phyloP scores from a whole-genome alignment of 2,329 filamentous ascomycete genomes.

The Trichophyton simii region DNA sequence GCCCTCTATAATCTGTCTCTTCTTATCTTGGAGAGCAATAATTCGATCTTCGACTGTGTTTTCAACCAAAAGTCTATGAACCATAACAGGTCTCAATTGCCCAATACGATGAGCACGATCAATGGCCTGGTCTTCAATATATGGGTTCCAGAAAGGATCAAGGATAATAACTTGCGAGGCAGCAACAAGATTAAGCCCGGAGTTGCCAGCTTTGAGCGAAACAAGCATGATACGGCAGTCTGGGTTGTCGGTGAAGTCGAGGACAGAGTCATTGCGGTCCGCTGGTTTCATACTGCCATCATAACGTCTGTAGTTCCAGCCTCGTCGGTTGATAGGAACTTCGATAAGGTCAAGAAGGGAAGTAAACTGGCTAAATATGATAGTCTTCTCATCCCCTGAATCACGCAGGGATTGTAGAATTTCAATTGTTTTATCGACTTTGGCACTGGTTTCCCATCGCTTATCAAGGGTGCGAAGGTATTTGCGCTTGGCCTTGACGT shows the following conservation, averaged over 20 bases:
- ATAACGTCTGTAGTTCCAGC: constrained; percentile 54
- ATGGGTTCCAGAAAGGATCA: constrained; percentile 92
- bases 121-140: constrained; percentile 82
- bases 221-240: constrained; percentile 59
- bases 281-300: constrained; percentile 61
- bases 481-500: constrained; percentile 49
- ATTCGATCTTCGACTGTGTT: constrained; percentile 83
- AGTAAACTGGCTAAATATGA: constrained; percentile 74
- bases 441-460: constrained; percentile 61
- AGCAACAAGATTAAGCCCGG: constrained; percentile 72
- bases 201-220: constrained; percentile 68
- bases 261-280: constrained; percentile 54
- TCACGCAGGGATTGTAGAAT: constrained; percentile 43
- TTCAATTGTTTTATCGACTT: constrained; percentile 57
- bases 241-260: constrained; percentile 52
- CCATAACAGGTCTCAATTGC: constrained; percentile 58
- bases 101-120: constrained; percentile 83
- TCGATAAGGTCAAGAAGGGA: constrained; percentile 66
- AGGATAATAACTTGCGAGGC: constrained; percentile 80
- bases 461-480: constrained; percentile 59
- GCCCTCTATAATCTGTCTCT: constrained; percentile 61
- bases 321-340: constrained; percentile 51
- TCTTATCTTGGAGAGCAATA: constrained; percentile 62
- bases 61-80: constrained; percentile 66
- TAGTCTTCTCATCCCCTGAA: constrained; percentile 55